A percentile compares a stretch with the other conserved stretches of the same genome.
These are phyloP conservation scores for Metschnikowia orientalis DNA, from an alignment of 805 yeast species.

Conservation along the genomic window DNA sequence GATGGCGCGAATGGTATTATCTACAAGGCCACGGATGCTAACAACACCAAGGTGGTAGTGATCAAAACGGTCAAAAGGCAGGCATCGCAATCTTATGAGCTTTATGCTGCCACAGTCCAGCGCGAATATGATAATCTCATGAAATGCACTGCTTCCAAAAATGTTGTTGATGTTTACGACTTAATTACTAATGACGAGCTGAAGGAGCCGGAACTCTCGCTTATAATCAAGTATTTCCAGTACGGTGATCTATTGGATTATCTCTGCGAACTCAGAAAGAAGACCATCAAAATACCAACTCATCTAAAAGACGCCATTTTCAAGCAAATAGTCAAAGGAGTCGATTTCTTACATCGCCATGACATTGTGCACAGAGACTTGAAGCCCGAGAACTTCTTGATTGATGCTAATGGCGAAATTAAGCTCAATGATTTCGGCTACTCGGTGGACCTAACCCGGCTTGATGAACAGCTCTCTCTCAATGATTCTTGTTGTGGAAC, in stretches of 20 bases:
- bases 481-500: slow-evolving; percentile 43
- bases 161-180: slow-evolving; percentile 28
- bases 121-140: slow-evolving; percentile 30
- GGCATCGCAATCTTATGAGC: slow-evolving; percentile 7
- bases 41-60: slow-evolving; percentile 20
- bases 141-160: slow-evolving; percentile 23
- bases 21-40: slow-evolving; percentile 27
- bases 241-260: slow-evolving; percentile 47
- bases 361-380: slow-evolving; percentile 48
- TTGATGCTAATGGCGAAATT: slow-evolving; percentile 42
- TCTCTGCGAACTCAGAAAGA: slow-evolving; percentile 36
- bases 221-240: slow-evolving; percentile 41
- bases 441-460: slow-evolving; percentile 32
- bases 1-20: slow-evolving; percentile 43
- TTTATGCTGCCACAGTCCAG: slow-evolving; percentile 22
- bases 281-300: slow-evolving; percentile 26
- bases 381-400: slow-evolving; percentile 51
- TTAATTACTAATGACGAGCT: slow-evolving; percentile 17
- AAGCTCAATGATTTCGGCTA: slow-evolving; percentile 51
- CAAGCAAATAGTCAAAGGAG: slow-evolving; percentile 43
- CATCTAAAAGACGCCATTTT: slow-evolving; percentile 44
- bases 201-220: slow-evolving; percentile 21
- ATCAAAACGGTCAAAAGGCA: slow-evolving; percentile 30
- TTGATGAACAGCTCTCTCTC: slow-evolving; percentile 18
- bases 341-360: slow-evolving; percentile 40